phyloP scores from a whole-genome alignment of 1,139 yeast species.

The Suhomyces atakaporum region DNA sequence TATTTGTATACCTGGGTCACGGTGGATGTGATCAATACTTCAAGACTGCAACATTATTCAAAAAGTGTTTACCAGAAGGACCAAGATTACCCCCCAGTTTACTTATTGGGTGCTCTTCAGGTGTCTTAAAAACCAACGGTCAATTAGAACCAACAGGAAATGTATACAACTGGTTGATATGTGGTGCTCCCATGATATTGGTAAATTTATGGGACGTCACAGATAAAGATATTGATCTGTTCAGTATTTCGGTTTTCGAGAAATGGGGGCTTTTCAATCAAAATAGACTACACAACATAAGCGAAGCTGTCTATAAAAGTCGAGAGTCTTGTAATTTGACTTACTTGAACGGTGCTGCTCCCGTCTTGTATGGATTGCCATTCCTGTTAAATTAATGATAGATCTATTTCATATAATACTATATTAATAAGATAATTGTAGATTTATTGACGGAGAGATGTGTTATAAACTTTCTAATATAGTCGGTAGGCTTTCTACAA shows the following conservation, averaged over 20 bases:
- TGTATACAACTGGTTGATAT: constrained; percentile 68
- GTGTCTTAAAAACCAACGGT: constrained; percentile 61
- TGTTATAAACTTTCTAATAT: too few relatives aligned
- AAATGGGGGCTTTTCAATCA: constrained; percentile 57
- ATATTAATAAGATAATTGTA: background rate
- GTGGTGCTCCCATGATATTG: constrained; percentile 80
- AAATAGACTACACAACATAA: constrained; percentile 27
- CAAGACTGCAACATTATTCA: constrained; percentile 35
- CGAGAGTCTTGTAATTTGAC: constrained; percentile 64
- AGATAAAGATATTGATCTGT: constrained; percentile 88
- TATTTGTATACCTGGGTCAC: constrained; percentile 88
- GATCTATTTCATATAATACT: background rate
- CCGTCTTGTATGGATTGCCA: constrained; percentile 78
- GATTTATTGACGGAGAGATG: background rate
- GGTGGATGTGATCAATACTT: constrained; percentile 92
- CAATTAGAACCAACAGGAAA: constrained; percentile 75
- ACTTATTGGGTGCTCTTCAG: constrained; percentile 92
- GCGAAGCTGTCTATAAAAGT: constrained; percentile 55
- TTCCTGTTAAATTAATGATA: constrained; percentile 20
- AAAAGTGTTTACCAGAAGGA: constrained; percentile 20
- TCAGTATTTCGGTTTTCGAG: constrained; percentile 60
- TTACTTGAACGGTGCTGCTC: constrained; percentile 79
- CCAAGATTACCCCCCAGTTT: constrained; percentile 64
- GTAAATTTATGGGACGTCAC: constrained; percentile 97
- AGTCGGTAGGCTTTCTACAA: too few relatives aligned